Percentiles rank a stretch among this genome's conserved stretches.
phyloP scores from a whole-genome alignment of 2,329 filamentous ascomycete species.

The Calonectria pseudoreteaudii region DNA sequence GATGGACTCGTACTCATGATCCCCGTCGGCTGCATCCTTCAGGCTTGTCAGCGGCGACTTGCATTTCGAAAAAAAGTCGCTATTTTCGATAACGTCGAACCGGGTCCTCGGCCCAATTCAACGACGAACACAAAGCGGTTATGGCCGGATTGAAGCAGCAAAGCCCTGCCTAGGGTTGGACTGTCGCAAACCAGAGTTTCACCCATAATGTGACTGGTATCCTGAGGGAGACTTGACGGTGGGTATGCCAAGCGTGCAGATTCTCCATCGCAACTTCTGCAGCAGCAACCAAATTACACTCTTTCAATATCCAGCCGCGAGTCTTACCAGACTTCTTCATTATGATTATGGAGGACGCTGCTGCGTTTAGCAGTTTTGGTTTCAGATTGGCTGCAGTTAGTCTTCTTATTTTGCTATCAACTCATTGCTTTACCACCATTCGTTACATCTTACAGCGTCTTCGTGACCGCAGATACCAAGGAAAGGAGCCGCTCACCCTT shows the following conservation, averaged over 20 bases:
- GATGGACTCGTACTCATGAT: background rate
- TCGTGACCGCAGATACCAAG: slow-evolving; percentile 26
- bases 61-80: background rate
- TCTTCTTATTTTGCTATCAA: slow-evolving; percentile 27
- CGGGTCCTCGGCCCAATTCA: background rate
- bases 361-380: background rate
- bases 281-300: slow-evolving; percentile 5
- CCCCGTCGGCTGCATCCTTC: background rate
- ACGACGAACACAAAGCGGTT: background rate
- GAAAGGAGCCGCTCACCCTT: slow-evolving; percentile 33
- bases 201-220: slow-evolving; percentile 17
- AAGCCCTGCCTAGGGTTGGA: background rate
- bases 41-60: background rate
- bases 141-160: background rate
- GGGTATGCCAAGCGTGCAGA: background rate
- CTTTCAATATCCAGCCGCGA: slow-evolving; percentile 12
- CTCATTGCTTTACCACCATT: slow-evolving; percentile 31
- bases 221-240: background rate
- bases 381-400: slow-evolving; percentile 6
- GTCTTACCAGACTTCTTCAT: slow-evolving; percentile 20
- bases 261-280: background rate
- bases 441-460: slow-evolving; percentile 29
- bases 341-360: slow-evolving; percentile 15
- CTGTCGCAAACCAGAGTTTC: background rate
- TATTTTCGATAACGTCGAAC: background rate